Conservation (phyloP, 2,329 filamentous ascomycete species). For the Colletotrichum sp. region DNA sequence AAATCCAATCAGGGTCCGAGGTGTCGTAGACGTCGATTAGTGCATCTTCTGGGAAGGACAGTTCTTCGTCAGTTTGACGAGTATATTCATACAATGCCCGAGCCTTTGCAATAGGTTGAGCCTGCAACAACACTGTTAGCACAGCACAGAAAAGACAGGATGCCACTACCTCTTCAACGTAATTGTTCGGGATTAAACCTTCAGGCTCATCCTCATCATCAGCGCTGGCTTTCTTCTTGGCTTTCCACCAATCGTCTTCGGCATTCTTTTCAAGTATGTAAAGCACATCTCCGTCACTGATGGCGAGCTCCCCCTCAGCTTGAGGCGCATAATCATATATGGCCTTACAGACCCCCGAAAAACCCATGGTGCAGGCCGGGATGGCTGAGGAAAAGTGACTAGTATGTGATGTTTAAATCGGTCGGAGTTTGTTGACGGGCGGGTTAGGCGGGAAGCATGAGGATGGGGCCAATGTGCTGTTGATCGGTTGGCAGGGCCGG, state of each 20-base stretch:
- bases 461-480: background rate
- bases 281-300: constrained; percentile 85
- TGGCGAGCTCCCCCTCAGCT: constrained; percentile 82
- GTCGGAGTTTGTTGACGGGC: background rate
- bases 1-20: constrained; percentile 94
- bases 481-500: background rate
- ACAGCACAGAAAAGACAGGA: background rate
- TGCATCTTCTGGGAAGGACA: constrained; percentile 92
- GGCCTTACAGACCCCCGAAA: constrained; percentile 88
- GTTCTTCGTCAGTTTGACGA: constrained; percentile 94
- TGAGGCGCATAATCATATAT: constrained; percentile 93
- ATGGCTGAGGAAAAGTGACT: background rate
- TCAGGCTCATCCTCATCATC: constrained; percentile 92
- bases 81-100: constrained; percentile 98
- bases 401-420: background rate
- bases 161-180: constrained; percentile 79
- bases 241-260: constrained; percentile 91
- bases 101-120: constrained; percentile 66
- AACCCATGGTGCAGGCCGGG: constrained; percentile 68
- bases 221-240: constrained; percentile 83
- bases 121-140: constrained; percentile 40
- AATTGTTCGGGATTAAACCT: constrained; percentile 91
- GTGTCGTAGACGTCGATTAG: constrained; percentile 84
- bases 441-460: background rate
- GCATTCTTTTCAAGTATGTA: constrained; percentile 84